Base-by-base conservation (phyloP, 768 basidiomycete genomes). In the Dioszegia crocea region DNA sequence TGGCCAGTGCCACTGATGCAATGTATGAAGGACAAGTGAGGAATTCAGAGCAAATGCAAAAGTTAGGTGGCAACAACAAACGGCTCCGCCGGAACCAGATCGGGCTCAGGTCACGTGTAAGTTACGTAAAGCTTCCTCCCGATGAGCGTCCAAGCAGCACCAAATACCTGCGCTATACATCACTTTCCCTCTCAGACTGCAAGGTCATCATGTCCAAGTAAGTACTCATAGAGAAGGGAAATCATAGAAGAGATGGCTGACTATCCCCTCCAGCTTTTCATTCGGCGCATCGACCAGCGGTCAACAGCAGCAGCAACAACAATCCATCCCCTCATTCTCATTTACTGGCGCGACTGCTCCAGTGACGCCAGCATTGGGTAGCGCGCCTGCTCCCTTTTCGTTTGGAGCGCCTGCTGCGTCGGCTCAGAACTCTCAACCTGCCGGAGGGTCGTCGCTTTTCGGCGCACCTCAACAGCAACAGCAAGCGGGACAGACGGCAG, bases 321-420 rank as follows among this genome's bases (percentile, higher is more conserved):
- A 21, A 52, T 33, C 61, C 14, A 59, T 60, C 26, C 65, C 70
- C 12, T 53, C 62, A 3, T 62, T 68, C 46, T 62, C 62, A 1
- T 41, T 67, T 1, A 68, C 67, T 1, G 61, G 59, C 31, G 54
- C 70, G 10, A 50, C 65, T 0, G 56, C 66, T 10, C 33, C 51
- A 3, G 23, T 56, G 4, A 47, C 56, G 23, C 56, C 63, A 16
- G 27, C 57, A 11, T 41, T 56, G 8, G 27, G 53, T 1, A 4
- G 55, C 10, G 50, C 62, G 4, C 47, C 60, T 10, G 39, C 49
- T 49, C 66, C 68, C 5, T 70, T 70, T 47, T 68, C 66, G 11
- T 68, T 70, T 29, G 64, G 65, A 21, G 41, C 33, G 19, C 21
- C 54, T 50, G 31, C 43, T 45, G 38, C 19, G 2, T 17, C 59